Evolutionary conservation across 129 eudicot species (phyloP).

Genomic region (Silybum marianum): DNA sequence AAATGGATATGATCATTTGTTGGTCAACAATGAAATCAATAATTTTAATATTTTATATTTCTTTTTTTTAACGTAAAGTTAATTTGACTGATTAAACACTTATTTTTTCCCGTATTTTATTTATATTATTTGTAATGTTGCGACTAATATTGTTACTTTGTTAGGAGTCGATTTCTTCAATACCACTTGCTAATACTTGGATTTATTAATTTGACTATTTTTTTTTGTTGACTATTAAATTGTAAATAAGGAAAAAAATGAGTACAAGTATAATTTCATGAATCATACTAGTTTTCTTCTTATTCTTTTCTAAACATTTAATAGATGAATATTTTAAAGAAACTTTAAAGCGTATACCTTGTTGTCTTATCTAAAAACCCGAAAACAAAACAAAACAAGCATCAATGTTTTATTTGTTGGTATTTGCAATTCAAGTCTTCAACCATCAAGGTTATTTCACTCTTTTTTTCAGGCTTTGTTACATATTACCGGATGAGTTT

Average conservation of each 20-base stretch:
- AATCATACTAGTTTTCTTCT: background rate
- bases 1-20: background rate
- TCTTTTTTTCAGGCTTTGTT: too few species aligned
- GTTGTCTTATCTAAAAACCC: too few species aligned
- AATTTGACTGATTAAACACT: background rate
- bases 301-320: background rate
- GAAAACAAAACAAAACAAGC: too few species aligned
- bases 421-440: too few species aligned
- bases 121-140: background rate
- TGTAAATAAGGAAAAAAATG: background rate
- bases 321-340: background rate
- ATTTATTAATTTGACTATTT: background rate
- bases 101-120: too few species aligned
- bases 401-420: too few species aligned
- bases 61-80: too few species aligned
- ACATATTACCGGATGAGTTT: too few species aligned
- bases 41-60: too few species aligned
- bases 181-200: background rate
- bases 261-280: background rate
- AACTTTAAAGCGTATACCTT: background rate
- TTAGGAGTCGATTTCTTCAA: background rate
- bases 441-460: too few species aligned
- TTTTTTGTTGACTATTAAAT: background rate
- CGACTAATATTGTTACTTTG: background rate
- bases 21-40: background rate